These are phyloP conservation scores for Neurospora tetrasperma DNA, from an alignment of 495 filamentous ascomycete species.

Conservation along the genomic window DNA sequence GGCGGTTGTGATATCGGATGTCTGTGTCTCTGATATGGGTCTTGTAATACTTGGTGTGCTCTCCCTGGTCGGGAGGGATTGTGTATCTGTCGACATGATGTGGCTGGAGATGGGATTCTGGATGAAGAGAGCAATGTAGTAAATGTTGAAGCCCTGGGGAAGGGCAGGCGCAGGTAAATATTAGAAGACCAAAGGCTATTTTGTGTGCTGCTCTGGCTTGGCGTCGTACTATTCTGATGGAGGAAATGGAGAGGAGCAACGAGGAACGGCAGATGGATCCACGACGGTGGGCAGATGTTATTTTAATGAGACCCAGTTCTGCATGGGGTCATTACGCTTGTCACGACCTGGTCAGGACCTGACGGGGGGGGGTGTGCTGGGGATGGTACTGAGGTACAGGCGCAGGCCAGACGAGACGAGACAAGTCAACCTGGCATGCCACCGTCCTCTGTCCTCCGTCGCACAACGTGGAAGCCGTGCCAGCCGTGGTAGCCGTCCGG, in stretches of 20 bases:
- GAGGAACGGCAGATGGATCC: background rate
- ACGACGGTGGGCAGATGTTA: background rate
- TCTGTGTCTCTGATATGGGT: background rate
- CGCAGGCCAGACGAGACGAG: background rate
- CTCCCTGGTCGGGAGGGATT: background rate
- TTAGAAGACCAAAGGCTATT: background rate
- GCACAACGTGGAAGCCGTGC: background rate
- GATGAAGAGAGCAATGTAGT: background rate
- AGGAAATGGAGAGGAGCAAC: background rate
- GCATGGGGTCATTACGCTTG: background rate
- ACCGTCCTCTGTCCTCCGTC: background rate
- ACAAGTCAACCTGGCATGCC: background rate
- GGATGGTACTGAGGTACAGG: background rate
- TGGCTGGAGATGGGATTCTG: background rate
- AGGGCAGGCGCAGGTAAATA: background rate
- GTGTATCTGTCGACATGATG: background rate
- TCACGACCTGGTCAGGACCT: background rate
- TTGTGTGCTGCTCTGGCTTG: background rate
- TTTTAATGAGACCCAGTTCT: constrained; percentile 1
- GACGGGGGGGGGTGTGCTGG: background rate
- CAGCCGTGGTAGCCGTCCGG: background rate
- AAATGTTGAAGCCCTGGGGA: background rate
- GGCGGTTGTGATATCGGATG: background rate
- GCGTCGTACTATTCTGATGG: background rate
- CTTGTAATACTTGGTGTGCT: background rate